Percentiles rank a stretch among this genome's conserved stretches.
These are phyloP conservation scores for Stropharia rugosoannulata DNA, from an alignment of 768 basidiomycete species.

Conservation along the genomic window DNA sequence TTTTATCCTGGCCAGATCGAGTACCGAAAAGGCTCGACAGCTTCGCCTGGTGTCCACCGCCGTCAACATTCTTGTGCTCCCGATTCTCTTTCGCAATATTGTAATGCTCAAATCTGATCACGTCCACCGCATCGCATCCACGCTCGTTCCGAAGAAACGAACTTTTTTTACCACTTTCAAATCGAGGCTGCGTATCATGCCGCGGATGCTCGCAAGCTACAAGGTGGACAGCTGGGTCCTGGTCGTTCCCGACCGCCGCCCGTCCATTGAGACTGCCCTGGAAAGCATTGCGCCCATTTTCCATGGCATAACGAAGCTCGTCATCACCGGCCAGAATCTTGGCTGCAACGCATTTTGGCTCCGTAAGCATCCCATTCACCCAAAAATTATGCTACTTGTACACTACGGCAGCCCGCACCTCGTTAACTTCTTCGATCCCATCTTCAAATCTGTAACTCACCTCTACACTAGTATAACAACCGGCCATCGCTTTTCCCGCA, in stretches of 20 bases:
- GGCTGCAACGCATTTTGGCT: constrained; percentile 35
- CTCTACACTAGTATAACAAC: constrained; percentile 31
- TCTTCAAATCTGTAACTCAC: constrained; percentile 32
- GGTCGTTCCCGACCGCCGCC: constrained; percentile 28
- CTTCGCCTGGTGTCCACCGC: constrained; percentile 33
- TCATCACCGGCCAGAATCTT: constrained; percentile 31
- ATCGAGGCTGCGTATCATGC: constrained; percentile 24
- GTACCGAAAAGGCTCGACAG: constrained; percentile 20
- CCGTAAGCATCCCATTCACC: constrained; percentile 28
- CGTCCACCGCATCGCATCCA: constrained; percentile 27
- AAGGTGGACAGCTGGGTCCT: constrained; percentile 29
- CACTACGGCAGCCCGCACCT: constrained; percentile 33
- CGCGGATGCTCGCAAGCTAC: constrained; percentile 30
- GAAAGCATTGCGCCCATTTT: constrained; percentile 31
- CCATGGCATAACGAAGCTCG: constrained; percentile 27
- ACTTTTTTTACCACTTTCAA: constrained; percentile 25
- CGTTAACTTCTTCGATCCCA: constrained; percentile 33
- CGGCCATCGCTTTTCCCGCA: constrained; percentile 28
- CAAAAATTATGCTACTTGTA: constrained; percentile 27
- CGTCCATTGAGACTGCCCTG: constrained; percentile 32
- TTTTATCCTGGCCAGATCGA: constrained; percentile 24
- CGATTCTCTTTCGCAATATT: constrained; percentile 29
- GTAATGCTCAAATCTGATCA: constrained; percentile 25
- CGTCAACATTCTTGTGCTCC: constrained; percentile 34
- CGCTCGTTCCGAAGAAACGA: constrained; percentile 28